phyloP scores from a whole-genome alignment of 495 filamentous ascomycete species.

The Schizothecium vesticola region DNA sequence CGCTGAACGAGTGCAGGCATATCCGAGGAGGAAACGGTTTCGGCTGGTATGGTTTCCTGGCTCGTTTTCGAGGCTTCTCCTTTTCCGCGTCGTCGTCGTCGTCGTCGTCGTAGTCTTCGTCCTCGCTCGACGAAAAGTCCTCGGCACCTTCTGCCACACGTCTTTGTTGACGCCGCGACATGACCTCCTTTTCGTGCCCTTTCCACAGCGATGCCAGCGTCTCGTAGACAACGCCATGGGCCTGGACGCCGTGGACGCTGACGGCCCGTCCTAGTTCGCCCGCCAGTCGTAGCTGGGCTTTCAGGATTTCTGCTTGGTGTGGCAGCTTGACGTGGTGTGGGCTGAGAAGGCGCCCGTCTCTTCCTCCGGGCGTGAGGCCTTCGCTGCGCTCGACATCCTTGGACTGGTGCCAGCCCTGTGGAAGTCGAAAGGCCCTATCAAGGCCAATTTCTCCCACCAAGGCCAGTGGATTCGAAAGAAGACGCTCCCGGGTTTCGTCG shows the following conservation, averaged over 20 bases:
- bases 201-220: constrained; percentile 71
- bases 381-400: constrained; percentile 32
- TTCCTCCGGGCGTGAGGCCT: constrained; percentile 66
- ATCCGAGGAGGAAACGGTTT: constrained; percentile 80
- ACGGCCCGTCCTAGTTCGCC: constrained; percentile 76
- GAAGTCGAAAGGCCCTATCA: constrained; percentile 80
- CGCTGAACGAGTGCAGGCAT: constrained; percentile 92
- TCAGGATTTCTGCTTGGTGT: constrained; percentile 72
- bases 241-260: constrained; percentile 86
- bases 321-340: constrained; percentile 68
- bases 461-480: constrained; percentile 59
- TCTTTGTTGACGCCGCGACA: constrained; percentile 57
- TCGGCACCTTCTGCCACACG: constrained; percentile 39
- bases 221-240: constrained; percentile 77
- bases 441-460: constrained; percentile 87
- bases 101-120: constrained; percentile 34
- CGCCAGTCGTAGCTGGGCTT: constrained; percentile 79
- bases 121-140: constrained; percentile 41
- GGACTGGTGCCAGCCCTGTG: constrained; percentile 50
- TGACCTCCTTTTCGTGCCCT: constrained; percentile 66
- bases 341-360: constrained; percentile 71
- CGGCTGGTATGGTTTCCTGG: constrained; percentile 16
- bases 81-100: constrained; percentile 1
- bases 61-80: constrained; percentile 5
- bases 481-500: constrained; percentile 54